Base-by-base conservation (phyloP, 805 yeast genomes). In the Clavispora fructus region DNA sequence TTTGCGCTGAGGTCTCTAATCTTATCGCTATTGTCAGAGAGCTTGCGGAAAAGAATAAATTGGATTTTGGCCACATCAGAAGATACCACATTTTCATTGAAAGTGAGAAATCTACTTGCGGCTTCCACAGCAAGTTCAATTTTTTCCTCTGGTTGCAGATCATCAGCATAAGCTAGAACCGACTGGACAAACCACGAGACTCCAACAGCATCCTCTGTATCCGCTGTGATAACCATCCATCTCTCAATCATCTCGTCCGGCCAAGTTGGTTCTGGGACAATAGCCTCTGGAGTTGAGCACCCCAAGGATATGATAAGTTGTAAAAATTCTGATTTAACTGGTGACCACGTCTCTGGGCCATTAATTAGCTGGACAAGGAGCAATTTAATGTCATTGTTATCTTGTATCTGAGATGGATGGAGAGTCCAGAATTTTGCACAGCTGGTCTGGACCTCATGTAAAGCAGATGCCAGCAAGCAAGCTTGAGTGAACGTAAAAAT, bases 1-100 rank as follows among this genome's bases (percentile, higher is more conserved):
- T 1, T 33, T 7, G 37, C 37, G 16, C 37, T 33, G 25, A 33
- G 37, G n/a, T 64, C 62, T 46, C 95, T 68, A 6, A 86, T 64
- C 12, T 74, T 80, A 11, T 71, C 78, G 53, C 85, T 92, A 55
- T 87, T 95, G 61, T 88, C 96, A 43, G 65, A 64, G 23, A 83
- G 58, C 50, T 67, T 72, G 12, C 63, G 69, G 70, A 0, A 74
- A 42, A 35, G 52, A 46, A 35, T 65, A 45, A 11, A 56, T 31
- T 38, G 30, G 45, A 63, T 52, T 66, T 12, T 45, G 27, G 48
- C 47, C 39, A 37, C 33, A 31, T 45, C 31, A 35, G 17, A 25
- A 0, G 55, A 44, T 39, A 49, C 49, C 3, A 45, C 35, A 9
- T 39, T 16, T 14, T 53, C 41, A 17, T 17, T 40, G 28, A 12